A percentile compares a stretch with the other conserved stretches of the same genome.
phyloP scores from a whole-genome alignment of 2,329 filamentous ascomycete species.

The Penicillium digitatum region DNA sequence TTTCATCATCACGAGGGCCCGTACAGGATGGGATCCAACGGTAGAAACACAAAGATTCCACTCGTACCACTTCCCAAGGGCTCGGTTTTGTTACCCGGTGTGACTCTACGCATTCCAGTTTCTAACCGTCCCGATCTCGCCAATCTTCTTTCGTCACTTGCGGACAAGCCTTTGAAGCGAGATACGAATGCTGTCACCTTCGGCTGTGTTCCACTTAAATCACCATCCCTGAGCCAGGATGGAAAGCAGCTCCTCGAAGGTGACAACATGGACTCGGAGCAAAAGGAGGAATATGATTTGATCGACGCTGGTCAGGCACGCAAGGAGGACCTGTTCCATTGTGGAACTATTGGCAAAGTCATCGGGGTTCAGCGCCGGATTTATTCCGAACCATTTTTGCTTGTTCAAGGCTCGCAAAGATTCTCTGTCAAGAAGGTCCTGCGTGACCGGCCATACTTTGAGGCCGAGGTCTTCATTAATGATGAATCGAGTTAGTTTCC shows the following conservation, averaged over 20 bases:
- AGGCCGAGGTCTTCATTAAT: conserved; percentile 70
- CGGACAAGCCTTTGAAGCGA: conserved; percentile 64
- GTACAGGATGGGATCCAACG: conserved; percentile 36
- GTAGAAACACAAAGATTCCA: conserved; percentile 54
- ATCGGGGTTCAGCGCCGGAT: conserved; percentile 71
- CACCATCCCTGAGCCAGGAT: conserved; percentile 66
- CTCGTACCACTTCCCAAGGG: conserved; percentile 78
- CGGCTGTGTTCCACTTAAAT: conserved; percentile 80
- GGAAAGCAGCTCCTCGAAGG: conserved; percentile 72
- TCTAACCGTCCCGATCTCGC: conserved; percentile 81
- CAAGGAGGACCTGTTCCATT: conserved; percentile 73
- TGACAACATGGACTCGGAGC: conserved; percentile 50
- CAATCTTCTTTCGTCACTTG: conserved; percentile 78
- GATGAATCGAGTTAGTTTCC: conserved; percentile 62
- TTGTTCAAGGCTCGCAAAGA: conserved; percentile 80
- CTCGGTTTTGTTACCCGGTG: conserved; percentile 77
- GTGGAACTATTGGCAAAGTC: conserved; percentile 77
- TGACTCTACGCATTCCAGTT: conserved; percentile 79
- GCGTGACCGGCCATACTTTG: conserved; percentile 79
- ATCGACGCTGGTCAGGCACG: conserved; percentile 58
- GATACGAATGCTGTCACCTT: conserved; percentile 69
- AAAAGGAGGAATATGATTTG: conserved; percentile 45
- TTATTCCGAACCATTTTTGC: conserved; percentile 71
- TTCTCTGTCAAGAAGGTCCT: conserved; percentile 70
- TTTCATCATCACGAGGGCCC: conserved; percentile 4